Evolutionary conservation across 371 early-diverging fungal species (phyloP), one percentile per base, ranked within the genome.

Genomic region (Sporodiniella umbellata): DNA sequence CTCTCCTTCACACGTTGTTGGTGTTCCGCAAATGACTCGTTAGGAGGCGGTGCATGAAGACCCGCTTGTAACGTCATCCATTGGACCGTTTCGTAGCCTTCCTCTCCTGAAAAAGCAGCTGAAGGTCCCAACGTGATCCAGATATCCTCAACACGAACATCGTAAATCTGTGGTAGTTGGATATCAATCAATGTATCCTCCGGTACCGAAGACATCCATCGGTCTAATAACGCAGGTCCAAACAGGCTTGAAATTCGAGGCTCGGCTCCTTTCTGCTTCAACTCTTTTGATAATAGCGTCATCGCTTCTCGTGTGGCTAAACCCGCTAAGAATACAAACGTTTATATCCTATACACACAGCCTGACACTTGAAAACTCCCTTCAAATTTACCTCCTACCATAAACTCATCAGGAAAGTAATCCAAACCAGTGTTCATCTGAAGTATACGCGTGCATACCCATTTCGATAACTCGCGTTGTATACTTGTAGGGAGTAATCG

Each of bases 391-490:
- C 83, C 77, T 64, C 83, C 83, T 38, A 76, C 68, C 17, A 83
- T 56, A 47, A 83, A 83, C 52, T 83, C 76, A 7, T 83, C 80
- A 3, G 83, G 83, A 58, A 66, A 82, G 52, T 81, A 79, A 19
- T 64, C 63, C 12, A 56, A 46, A 0, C 80, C 78, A 0, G 77
- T 82, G 33, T 82, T 82, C 30, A 76, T 54, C 14, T 73, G 67
- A 33, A 79, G 58, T 48, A 77, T 70, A 25, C 80, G 59, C 18
- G 66, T 68, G 12, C 75, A 75, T 10, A 77, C 56, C 40, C 70
- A 76, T 52, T 69, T 73, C 33, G 74, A 65, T 37, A 78, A 37
- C 25, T 49, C 57, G 46, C 70, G 75, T 42, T 82, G 82, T n/a
- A 75, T 37, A 8, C 56, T 50, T 14, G 53, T 54, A 18, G 82